Percentiles rank a stretch among this genome's conserved stretches.
phyloP scores from a whole-genome alignment of 257 asterid species.

The Solanum pimpinellifolium region DNA sequence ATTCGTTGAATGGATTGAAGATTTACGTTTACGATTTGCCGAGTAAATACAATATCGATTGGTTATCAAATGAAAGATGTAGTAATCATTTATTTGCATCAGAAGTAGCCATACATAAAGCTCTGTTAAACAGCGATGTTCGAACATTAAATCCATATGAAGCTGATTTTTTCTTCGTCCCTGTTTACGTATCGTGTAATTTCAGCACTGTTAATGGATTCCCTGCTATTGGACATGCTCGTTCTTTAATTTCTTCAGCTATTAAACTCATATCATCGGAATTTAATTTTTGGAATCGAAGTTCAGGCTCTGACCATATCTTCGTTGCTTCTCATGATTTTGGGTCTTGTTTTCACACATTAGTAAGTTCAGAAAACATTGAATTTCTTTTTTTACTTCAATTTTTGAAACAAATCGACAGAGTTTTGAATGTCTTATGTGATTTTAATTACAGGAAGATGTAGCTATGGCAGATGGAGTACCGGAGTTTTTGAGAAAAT shows the following conservation, averaged over 20 bases:
- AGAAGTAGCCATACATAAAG: conserved; percentile 80
- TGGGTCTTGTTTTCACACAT: conserved; percentile 90
- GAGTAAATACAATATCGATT: conserved; percentile 44
- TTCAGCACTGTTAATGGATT: conserved; percentile 86
- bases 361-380: conserved; percentile 24
- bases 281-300: conserved; percentile 80
- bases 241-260: conserved; percentile 47
- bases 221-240: conserved; percentile 90
- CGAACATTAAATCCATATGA: conserved; percentile 52
- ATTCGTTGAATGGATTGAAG: conserved; percentile 32
- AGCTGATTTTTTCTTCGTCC: conserved; percentile 87
- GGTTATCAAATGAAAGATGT: conserved; percentile 62
- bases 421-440: neutral
- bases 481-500: conserved; percentile 51
- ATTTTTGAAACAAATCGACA: neutral
- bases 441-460: conserved; percentile 46
- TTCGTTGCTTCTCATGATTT: conserved; percentile 94
- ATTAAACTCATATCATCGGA: conserved; percentile 32
- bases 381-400: no score
- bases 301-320: conserved; percentile 75
- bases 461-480: conserved; percentile 69
- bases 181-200: conserved; percentile 83
- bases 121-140: conserved; percentile 30
- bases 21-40: conserved; percentile 68
- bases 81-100: conserved; percentile 69